Base-by-base conservation (phyloP, 768 basidiomycete genomes). In the Neoboletus subvelutipes region DNA sequence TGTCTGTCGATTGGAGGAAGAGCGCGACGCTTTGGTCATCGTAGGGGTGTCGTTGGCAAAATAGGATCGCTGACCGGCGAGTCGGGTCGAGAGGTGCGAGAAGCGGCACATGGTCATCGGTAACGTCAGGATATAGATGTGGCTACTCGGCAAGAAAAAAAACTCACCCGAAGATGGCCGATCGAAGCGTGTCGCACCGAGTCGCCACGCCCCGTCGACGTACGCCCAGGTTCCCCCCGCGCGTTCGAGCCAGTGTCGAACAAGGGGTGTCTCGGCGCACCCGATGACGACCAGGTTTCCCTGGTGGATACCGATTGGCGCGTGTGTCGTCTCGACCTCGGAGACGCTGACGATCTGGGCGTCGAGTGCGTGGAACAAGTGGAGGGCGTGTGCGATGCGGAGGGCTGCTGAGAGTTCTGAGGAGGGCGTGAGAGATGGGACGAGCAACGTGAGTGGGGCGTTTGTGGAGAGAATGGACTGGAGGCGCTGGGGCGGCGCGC, bases 281-380 rank as follows among this genome's bases (percentile, higher is more conserved):
- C 84, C 83, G 22, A 92, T 77, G 57, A 85, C 72, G 20, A 92
- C 76, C 4, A 89, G 69, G 65, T 87, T 89, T 22, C 82, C 80
- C 18, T 68, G 39, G 5, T 60, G 45, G 20, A 55, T 48, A 58
- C 43, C 26, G 60, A 4, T n/a, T 2, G 22, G 12, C 8, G 20
- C 13, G 8, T 7, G 50, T 8, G 47, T 11, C 11, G 1, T 76
- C 78, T 59, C 61, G 59, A 61, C 22, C 39, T 72, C 70, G 41
- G 49, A 12, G 47, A 62, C 79, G 79, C 34, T 67, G 60, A 49
- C 85, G 43, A 95, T 83, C 47, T 83, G 79, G 0, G 82, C 69
- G 58, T 93, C 91, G 22, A 94, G 68, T 56, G 82, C 78, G 65
- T 91, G 87, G 70, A 87, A 92, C 0, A 83, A 64, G 33, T 82